Evolutionary conservation across 352 stramenopile species (phyloP), one percentile per base, ranked within the genome.

Genomic region (Globisporangium echinulatum): DNA sequence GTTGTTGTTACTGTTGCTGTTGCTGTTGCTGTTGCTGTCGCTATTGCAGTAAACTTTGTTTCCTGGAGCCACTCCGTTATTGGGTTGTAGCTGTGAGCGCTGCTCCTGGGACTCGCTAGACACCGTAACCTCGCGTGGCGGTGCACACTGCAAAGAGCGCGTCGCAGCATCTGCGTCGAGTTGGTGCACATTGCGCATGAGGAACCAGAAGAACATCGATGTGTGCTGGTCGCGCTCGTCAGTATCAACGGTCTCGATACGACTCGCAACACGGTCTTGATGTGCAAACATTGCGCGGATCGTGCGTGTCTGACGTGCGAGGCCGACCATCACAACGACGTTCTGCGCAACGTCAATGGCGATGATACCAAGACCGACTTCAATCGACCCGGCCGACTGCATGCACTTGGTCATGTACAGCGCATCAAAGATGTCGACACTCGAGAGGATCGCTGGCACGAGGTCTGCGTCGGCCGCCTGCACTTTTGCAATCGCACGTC

Each of bases 391-490:
- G 37, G 43, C 59, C 5, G 52, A 56, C 48, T 78, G 67, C 14
- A 63, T 65, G n/a, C 70, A 70, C 25, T 71, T 59, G 46, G 52
- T 59, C 59, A 59, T 58, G 25, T 59, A 59, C 36, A 64, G 37
- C 14, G 59, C 59, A 19, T 64, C 53, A 5, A 64, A 59, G 44
- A 64, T 51, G 14, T 59, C 59, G 43, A 55, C 59, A 25, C 44
- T 51, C 19, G 48, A 11, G 9, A 40, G 11, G 1, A 49, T 10
- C 0, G 48, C 44, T 3, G 10, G 17, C 4, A 56, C 0, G 2
- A 43, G 13, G 17, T 56, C 46, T 13, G 19, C 52, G 33, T 44
- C 50, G 6, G 3, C 17, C 13, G n/a, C 5, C 7, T 39, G n/a
- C 5, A 11, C 3, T 17, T 9, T 46, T 8, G 37, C 19, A 19